These are phyloP conservation scores for Cicer cuneatum DNA, from an alignment of 306 rosid species.

Conservation along the genomic window DNA sequence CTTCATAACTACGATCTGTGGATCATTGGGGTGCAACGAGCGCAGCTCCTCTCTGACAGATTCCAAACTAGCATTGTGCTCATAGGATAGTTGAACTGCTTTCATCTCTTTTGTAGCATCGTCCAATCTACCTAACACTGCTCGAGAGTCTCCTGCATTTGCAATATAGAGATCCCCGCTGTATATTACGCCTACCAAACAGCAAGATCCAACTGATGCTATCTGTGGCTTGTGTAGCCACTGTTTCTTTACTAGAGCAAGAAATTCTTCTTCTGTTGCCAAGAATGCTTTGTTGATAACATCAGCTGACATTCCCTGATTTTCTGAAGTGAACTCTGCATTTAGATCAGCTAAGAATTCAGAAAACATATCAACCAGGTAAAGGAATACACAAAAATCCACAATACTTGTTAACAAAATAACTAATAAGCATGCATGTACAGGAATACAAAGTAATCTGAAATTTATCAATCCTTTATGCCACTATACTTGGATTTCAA, in stretches of 20 bases:
- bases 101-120: slow-evolving; percentile 59
- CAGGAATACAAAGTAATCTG: slow-evolving; percentile 13
- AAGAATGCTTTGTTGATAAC: slow-evolving; percentile 82
- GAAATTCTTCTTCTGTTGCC: slow-evolving; percentile 91
- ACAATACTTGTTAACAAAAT: slow-evolving; percentile 13
- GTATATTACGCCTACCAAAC: slow-evolving; percentile 83
- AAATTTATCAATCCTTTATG: neutral
- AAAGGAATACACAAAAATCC: neutral
- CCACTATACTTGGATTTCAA: neutral
- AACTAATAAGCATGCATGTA: neutral
- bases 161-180: slow-evolving; percentile 82
- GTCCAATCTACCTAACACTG: slow-evolving; percentile 77
- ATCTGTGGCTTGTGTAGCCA: slow-evolving; percentile 77
- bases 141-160: slow-evolving; percentile 98
- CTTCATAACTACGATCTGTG: slow-evolving; percentile 83
- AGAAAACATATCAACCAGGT: slow-evolving; percentile 46
- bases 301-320: slow-evolving; percentile 78
- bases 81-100: slow-evolving; percentile 85
- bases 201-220: slow-evolving; percentile 97
- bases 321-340: slow-evolving; percentile 82
- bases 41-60: slow-evolving; percentile 87
- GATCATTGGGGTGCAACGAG: slow-evolving; percentile 88
- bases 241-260: slow-evolving; percentile 73
- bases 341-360: slow-evolving; percentile 58
- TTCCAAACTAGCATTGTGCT: slow-evolving; percentile 91